Conservation (phyloP, 2,329 filamentous ascomycete species). For the Alternaria sp. region DNA sequence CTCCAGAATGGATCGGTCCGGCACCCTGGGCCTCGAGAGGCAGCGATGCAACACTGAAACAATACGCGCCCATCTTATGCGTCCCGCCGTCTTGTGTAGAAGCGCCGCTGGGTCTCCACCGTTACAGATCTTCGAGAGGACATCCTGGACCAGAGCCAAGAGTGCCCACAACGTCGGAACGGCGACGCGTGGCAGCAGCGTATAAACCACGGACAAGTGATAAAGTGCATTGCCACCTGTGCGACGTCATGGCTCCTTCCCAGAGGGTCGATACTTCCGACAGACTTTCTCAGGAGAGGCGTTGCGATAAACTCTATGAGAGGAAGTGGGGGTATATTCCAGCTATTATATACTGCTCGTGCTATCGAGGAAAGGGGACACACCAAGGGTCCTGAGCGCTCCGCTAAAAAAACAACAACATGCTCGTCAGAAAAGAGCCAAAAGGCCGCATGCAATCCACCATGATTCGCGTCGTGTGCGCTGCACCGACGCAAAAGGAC, state of each 20-base stretch:
- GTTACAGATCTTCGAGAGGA: background rate
- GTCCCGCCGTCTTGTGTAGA: background rate
- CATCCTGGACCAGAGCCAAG: background rate
- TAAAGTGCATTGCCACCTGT: background rate
- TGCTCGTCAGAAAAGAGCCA: conserved; percentile 9
- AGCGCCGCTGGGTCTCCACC: background rate
- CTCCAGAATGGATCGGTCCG: conserved; percentile 11
- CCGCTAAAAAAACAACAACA: conserved; percentile 16
- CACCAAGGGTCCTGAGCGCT: conserved; percentile 12
- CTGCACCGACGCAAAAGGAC: background rate
- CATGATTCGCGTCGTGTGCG: background rate
- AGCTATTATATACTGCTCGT: conserved; percentile 29
- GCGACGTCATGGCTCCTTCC: background rate
- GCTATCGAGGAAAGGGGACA: conserved; percentile 12
- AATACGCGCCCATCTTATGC: conserved; percentile 7
- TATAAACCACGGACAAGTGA: conserved; percentile 8
- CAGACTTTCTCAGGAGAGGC: background rate
- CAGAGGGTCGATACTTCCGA: background rate
- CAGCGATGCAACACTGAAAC: conserved; percentile 6
- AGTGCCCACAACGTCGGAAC: conserved; percentile 8
- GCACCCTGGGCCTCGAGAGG: conserved; percentile 11
- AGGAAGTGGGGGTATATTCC: conserved; percentile 22
- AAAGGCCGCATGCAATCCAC: conserved; percentile 5
- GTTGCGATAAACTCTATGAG: conserved; percentile 5
- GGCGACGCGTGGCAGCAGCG: conserved; percentile 30